Evolutionary conservation across 768 basidiomycete species (phyloP).

Genomic region (Coprinopsis cinerea): DNA sequence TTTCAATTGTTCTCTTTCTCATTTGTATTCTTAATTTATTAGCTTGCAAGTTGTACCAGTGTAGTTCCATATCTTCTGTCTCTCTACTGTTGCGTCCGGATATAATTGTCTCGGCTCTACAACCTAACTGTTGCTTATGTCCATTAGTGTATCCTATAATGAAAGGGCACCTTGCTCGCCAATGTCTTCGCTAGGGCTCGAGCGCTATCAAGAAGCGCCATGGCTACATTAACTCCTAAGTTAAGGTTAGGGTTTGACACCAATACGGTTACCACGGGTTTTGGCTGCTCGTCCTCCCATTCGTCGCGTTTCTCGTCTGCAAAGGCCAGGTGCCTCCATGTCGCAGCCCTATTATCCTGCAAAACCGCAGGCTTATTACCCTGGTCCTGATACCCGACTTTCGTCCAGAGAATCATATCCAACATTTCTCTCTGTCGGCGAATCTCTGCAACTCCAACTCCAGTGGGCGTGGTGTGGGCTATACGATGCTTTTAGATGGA

Average conservation of each 20-base stretch:
- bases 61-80: slow-evolving; percentile 13
- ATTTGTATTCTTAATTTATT: slow-evolving; percentile 42
- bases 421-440: slow-evolving; percentile 56
- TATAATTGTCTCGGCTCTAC: slow-evolving; percentile 13
- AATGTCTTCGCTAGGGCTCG: slow-evolving; percentile 7
- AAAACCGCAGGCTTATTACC: slow-evolving; percentile 15
- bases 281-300: neutral
- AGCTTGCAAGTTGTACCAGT: slow-evolving; percentile 17
- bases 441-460: slow-evolving; percentile 55
- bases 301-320: neutral
- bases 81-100: slow-evolving; percentile 9
- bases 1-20: too few relatives aligned
- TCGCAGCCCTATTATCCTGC: neutral
- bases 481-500: slow-evolving; percentile 70
- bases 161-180: slow-evolving; percentile 5
- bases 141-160: slow-evolving; percentile 13
- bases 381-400: slow-evolving; percentile 18
- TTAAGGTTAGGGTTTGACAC: slow-evolving; percentile 30
- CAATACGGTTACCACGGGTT: neutral
- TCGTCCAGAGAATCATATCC: slow-evolving; percentile 59
- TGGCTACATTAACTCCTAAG: slow-evolving; percentile 23
- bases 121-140: slow-evolving; percentile 14
- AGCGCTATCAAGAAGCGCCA: too few relatives aligned
- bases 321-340: neutral
- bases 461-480: slow-evolving; percentile 56